These are phyloP conservation scores for Zychaea mexicana DNA, from an alignment of 371 early-diverging fungal genomes.

Conservation along the genomic window DNA sequence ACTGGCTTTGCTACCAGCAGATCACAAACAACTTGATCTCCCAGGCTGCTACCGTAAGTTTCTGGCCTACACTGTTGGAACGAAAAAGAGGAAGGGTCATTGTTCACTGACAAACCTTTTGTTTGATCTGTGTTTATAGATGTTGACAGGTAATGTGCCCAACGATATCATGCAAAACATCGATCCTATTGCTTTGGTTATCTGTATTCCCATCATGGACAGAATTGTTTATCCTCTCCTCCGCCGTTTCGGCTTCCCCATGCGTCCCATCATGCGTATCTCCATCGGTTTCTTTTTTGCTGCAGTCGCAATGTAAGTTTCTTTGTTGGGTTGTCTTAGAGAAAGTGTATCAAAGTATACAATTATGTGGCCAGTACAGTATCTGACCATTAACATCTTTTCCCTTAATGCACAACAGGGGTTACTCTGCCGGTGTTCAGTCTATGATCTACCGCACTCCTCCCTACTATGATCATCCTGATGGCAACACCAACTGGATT, in stretches of 20 bases:
- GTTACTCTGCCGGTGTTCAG: slow-evolving; percentile 70
- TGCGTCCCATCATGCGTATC: slow-evolving; percentile 73
- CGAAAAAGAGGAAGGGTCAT: no score
- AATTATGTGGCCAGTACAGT: no score
- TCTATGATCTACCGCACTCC: slow-evolving; percentile 57
- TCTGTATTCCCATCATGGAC: slow-evolving; percentile 75
- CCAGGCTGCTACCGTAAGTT: slow-evolving; percentile 52
- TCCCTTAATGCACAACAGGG: slow-evolving; percentile 8
- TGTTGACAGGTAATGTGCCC: slow-evolving; percentile 65
- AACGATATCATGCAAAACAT: slow-evolving; percentile 66
- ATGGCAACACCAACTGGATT: slow-evolving; percentile 47
- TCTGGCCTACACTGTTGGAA: neutral
- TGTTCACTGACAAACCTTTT: neutral
- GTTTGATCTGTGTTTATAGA: slow-evolving; percentile 25
- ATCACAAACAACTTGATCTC: slow-evolving; percentile 78
- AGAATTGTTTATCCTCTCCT: slow-evolving; percentile 66
- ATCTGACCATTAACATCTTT: neutral
- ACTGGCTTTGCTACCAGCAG: slow-evolving; percentile 80
- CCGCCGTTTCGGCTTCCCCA: slow-evolving; percentile 56
- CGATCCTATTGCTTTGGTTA: slow-evolving; percentile 66
- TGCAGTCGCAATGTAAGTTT: slow-evolving; percentile 54
- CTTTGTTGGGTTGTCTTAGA: neutral
- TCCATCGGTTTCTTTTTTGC: slow-evolving; percentile 68
- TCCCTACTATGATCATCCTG: slow-evolving; percentile 33
- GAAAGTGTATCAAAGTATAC: no score